Base-by-base conservation (phyloP, 2,329 filamentous ascomycete species). In the Venturia pyrina region DNA sequence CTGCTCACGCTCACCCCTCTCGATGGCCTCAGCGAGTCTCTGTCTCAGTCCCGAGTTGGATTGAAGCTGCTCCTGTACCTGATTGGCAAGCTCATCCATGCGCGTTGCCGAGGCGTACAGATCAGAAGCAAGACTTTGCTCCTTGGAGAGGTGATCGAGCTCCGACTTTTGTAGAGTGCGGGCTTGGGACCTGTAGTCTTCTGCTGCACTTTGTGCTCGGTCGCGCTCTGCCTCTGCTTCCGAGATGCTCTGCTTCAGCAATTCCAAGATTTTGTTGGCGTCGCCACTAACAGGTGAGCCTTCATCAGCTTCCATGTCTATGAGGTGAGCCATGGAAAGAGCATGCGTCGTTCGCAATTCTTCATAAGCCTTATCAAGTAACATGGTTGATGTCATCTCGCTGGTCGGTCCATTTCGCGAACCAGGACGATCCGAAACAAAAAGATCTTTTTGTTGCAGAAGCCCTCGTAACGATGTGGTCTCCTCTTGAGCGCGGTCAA, bases 401-500 rank as follows among this genome's bases (percentile, higher is more conserved):
- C 70, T 66, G 3, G 28, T 59, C n/a, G 53, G 53, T 21, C 69
- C 68, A 19, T 68, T 68, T 4, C 67, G 69, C 17, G 64, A 66
- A 43, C 76, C 67, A 66, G 83, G 77, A 19, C 83, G 83, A 59
- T 86, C 86, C 0, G 89, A 87, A 32, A 90, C 86, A 50, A 87
- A 81, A 65, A 93, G 91, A 72, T 97, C 92, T 70, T 93, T 89
- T 75, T 96, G 91, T 68, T 87, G 81, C 24, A 98, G 83, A 34
- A 98, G 81, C 41, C 81, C 84, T 56, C 91, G 87, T 50, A 99
- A 83, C n/a, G 90, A 90, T 50, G 85, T 81, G 40, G 96, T 96
- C 78, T 99, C 95, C 74, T 95, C 90, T 76, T 97, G 91, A 34
- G 95, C 93, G 68, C 93, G 90, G 76, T 98, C 95, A 53, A 99